Conservation (phyloP, 257 asterid species). For the Solanum arcanum region DNA sequence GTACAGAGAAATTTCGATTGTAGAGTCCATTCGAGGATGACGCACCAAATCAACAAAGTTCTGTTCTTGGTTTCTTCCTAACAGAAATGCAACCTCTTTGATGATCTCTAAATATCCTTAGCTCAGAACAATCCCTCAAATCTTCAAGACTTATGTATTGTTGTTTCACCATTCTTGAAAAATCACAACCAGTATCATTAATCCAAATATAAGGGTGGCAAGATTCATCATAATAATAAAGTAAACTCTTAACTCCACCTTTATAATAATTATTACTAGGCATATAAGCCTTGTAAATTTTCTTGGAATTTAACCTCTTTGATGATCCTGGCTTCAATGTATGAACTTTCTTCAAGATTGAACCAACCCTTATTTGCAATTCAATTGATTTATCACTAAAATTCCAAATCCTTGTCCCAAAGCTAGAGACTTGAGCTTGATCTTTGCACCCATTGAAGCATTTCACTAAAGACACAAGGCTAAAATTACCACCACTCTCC, state of each 20-base stretch:
- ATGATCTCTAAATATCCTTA: conserved; percentile 60
- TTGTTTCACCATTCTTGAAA: conserved; percentile 78
- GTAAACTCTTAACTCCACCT: conserved; percentile 44
- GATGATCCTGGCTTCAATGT: conserved; percentile 71
- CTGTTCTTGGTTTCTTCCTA: conserved; percentile 53
- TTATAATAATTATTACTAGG: conserved; percentile 28
- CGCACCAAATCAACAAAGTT: conserved; percentile 27
- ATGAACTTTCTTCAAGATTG: conserved; percentile 60
- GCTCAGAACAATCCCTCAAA: conserved; percentile 70
- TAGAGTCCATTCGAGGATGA: not conserved
- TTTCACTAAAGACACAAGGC: conserved; percentile 31
- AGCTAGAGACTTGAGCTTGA: conserved; percentile 44
- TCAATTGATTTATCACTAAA: conserved; percentile 53
- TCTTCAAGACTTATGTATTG: conserved; percentile 79
- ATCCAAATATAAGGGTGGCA: conserved; percentile 94
- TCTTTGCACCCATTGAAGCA: conserved; percentile 72
- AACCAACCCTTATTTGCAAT: conserved; percentile 71
- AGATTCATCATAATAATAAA: conserved; percentile 72
- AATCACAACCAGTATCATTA: conserved; percentile 56
- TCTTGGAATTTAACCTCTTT: conserved; percentile 61
- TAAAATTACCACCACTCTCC: conserved; percentile 11
- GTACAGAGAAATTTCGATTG: too few species aligned
- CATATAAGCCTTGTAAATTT: conserved; percentile 67
- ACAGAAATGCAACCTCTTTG: conserved; percentile 68
- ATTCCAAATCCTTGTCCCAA: conserved; percentile 74